phyloP scores from a whole-genome alignment of 306 rosid species.

The Rubus idaeus region DNA sequence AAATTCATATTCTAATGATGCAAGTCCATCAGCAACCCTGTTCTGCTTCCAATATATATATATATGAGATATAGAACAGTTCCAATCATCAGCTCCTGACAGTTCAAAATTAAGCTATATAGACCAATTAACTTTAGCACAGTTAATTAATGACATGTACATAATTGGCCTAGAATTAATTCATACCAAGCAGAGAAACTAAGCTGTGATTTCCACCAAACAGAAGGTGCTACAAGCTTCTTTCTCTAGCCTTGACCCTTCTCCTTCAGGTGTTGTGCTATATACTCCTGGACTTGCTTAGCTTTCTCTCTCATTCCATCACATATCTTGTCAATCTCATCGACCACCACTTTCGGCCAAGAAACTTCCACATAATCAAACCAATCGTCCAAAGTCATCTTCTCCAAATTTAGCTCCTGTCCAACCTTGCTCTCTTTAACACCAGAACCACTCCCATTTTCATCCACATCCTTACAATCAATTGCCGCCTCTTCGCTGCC shows the following conservation, averaged over 20 bases:
- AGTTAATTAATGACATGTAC: not conserved
- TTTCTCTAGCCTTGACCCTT: not conserved
- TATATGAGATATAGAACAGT: too few relatives aligned
- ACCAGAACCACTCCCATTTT: not conserved
- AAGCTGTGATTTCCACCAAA: not conserved
- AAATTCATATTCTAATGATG: too few relatives aligned
- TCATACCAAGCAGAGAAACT: not conserved
- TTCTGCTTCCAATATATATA: too few relatives aligned
- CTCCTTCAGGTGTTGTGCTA: not conserved
- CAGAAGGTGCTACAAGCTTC: not conserved
- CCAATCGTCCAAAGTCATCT: slow-evolving; percentile 3
- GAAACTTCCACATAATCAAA: slow-evolving; percentile 1
- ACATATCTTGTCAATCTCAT: slow-evolving; percentile 3
- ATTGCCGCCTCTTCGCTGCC: not conserved
- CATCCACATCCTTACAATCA: not conserved
- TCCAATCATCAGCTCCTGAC: too few relatives aligned
- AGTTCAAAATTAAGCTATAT: too few relatives aligned
- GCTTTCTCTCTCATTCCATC: not conserved
- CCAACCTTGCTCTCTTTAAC: not conserved
- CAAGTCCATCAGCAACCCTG: too few relatives aligned
- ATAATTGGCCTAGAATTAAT: not conserved
- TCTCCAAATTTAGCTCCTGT: not conserved
- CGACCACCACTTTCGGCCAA: not conserved
- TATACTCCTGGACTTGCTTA: slow-evolving; percentile 8
- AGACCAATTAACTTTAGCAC: not conserved